Base-by-base conservation (phyloP, 1,284 basidiomycete species). In the Wallemia ichthyophaga region DNA sequence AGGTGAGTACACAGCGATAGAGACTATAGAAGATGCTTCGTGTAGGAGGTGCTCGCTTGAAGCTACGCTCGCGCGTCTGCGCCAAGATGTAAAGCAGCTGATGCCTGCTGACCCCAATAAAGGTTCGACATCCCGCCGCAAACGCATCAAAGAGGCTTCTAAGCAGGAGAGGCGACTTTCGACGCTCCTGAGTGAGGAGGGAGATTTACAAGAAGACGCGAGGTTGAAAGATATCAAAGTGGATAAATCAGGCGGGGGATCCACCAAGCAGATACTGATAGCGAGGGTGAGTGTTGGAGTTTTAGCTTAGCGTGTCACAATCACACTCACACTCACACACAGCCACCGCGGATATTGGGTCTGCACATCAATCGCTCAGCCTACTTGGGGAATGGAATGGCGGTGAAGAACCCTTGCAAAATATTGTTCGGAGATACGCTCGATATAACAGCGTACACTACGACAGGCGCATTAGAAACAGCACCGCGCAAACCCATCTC, bases 351-450 rank as follows among this genome's bases (percentile, higher is more conserved):
- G 7, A 79, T 87, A 0, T 76, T 92, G 25, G 81, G 78, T 1
- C 75, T 92, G 0, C 86, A 92, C 68, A 78, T 94, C 60, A 86
- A 87, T 64, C 79, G 89, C 59, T 88, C 85, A 5, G 73, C 86
- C 59, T 81, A 82, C 67, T 71, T 70, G 23, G 82, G 83, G 21
- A 68, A 75, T 75, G 69, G 71, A 60, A 80, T 81, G 64, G 77
- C 83, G 24, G 70, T 81, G 63, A 89, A 89, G 72, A 92, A 91
- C 70, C 78, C 74, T 48, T 79, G 83, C 61, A 74, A 76, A 48
- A 76, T 94, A n/a, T 64, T 74, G 26, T 92, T 88, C 68, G 84
- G 86, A 1, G 82, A 88, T 70, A 71, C 83, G 54, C 78, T 94
- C 59, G 85, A 92, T 69, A 73, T 94, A 2, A 83, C 84, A 1